Evolutionary conservation across 441 rosid genomes (phyloP).

Genomic region (Pelargonium cotyledonis): DNA sequence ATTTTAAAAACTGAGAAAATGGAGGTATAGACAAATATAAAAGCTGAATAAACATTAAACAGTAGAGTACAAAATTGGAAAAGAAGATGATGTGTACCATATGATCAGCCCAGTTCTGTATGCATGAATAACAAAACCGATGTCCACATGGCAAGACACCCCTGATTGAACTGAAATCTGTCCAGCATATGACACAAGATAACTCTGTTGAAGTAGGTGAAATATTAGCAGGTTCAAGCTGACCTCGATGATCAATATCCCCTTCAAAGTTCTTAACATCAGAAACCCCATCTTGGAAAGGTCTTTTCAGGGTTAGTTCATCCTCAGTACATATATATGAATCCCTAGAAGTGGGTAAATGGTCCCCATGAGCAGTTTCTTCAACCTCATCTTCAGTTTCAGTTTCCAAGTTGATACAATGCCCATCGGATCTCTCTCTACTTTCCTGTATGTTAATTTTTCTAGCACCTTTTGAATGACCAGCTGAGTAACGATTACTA

Average conservation of each 20-base stretch:
- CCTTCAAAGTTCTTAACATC: constrained; percentile 20
- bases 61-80: constrained; percentile 8
- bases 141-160: constrained; percentile 92
- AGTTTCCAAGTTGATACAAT: constrained; percentile 20
- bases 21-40: neutral
- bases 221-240: constrained; percentile 21
- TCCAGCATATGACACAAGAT: constrained; percentile 92
- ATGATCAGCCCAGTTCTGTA: constrained; percentile 71
- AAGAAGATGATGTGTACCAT: constrained; percentile 41
- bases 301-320: constrained; percentile 16
- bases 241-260: constrained; percentile 21
- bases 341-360: constrained; percentile 19
- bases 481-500: constrained; percentile 10
- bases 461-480: constrained; percentile 20
- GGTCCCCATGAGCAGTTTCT: constrained; percentile 30
- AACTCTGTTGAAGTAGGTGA: constrained; percentile 38
- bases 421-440: constrained; percentile 36
- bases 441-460: constrained; percentile 20
- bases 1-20: neutral
- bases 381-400: constrained; percentile 32
- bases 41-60: neutral
- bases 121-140: constrained; percentile 91
- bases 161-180: constrained; percentile 77
- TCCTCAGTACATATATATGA: constrained; percentile 16
- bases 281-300: constrained; percentile 22